Conservation (phyloP, 495 filamentous ascomycete species). For the Neurospora tetrasperma region DNA sequence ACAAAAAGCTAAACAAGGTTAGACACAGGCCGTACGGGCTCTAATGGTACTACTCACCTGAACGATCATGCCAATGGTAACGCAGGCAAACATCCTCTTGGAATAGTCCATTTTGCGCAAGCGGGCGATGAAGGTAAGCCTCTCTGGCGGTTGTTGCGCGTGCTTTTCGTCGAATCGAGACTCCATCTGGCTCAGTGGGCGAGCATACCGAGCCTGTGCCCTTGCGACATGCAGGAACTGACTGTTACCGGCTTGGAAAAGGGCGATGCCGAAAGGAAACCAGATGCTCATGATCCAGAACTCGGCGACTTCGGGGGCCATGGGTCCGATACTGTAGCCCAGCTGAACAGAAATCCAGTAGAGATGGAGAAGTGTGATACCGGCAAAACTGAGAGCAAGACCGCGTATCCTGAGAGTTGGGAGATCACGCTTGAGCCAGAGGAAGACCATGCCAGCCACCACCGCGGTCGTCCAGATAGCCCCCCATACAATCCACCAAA, state of each 20-base stretch:
- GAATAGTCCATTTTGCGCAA: conserved; percentile 34
- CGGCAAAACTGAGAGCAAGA: conserved; percentile 46
- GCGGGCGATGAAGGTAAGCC: background rate
- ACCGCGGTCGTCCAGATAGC: conserved; percentile 48
- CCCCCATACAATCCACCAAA: conserved; percentile 26
- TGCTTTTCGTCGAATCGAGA: conserved; percentile 20
- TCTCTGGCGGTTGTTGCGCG: background rate
- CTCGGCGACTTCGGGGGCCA: conserved; percentile 40
- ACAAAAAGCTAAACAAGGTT: conserved; percentile 39
- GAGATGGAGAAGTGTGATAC: conserved; percentile 51
- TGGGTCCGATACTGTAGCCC: conserved; percentile 48
- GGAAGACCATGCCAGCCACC: conserved; percentile 40
- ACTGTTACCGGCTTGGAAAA: conserved; percentile 61
- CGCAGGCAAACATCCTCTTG: conserved; percentile 34
- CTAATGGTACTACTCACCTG: conserved; percentile 31
- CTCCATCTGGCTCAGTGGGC: conserved; percentile 13
- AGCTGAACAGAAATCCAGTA: conserved; percentile 53
- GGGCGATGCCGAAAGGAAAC: conserved; percentile 57
- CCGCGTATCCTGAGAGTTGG: conserved; percentile 56
- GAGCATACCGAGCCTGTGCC: conserved; percentile 36
- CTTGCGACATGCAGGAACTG: conserved; percentile 56
- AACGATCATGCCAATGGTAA: conserved; percentile 40
- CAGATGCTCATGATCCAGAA: conserved; percentile 70
- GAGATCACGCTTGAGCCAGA: conserved; percentile 43
- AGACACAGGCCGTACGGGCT: background rate